Conservation (phyloP, 768 basidiomycete genomes). For the Mycena latifolia region DNA sequence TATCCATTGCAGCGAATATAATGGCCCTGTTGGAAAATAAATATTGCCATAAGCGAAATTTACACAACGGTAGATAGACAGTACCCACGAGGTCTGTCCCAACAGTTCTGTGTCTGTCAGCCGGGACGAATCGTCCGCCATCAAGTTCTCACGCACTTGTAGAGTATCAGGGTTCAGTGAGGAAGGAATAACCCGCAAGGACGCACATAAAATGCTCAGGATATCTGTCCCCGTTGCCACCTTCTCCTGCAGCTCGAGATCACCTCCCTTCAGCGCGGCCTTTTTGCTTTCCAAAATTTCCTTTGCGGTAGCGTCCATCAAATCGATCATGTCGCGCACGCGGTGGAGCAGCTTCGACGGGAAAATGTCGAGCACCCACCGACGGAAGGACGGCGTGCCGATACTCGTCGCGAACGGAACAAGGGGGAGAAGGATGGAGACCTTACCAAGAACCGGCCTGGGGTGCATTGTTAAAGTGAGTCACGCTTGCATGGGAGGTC, state of each 20-base stretch:
- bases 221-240: conserved; percentile 52
- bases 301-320: conserved; percentile 42
- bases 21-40: background rate
- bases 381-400: conserved; percentile 40
- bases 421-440: conserved; percentile 38
- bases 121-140: conserved; percentile 45
- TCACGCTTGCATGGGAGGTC: no score
- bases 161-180: no score
- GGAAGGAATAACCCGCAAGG: no score
- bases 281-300: conserved; percentile 46
- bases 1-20: conserved; percentile 31
- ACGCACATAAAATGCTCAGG: conserved; percentile 47
- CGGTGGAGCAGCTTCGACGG: conserved; percentile 41
- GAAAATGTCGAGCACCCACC: conserved; percentile 38
- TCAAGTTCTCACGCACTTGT: conserved; percentile 55
- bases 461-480: no score
- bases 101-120: conserved; percentile 51
- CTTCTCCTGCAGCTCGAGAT: conserved; percentile 36
- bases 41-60: no score
- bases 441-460: conserved; percentile 40
- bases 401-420: conserved; percentile 41
- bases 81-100: conserved; percentile 44
- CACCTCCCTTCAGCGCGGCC: conserved; percentile 43
- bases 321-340: conserved; percentile 43
- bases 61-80: conserved; percentile 34